phyloP scores from a whole-genome alignment of 108 stramenopile genomes.

The Ochromonas danica region DNA sequence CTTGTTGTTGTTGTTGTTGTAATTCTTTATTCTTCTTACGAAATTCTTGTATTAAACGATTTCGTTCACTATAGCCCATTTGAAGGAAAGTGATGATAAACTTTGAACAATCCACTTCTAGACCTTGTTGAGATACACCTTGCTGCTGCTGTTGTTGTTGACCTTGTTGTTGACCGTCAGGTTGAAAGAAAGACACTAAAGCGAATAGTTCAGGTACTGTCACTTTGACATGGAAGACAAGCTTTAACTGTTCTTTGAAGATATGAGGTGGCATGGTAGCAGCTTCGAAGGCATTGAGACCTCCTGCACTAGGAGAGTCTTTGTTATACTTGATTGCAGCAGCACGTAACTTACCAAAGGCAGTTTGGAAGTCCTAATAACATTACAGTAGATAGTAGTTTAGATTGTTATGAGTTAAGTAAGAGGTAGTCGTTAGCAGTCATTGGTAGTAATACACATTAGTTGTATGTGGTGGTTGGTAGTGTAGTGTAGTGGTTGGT shows the following conservation, averaged over 20 bases:
- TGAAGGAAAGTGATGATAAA: neutral
- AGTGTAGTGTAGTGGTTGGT: no score
- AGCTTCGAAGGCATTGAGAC: conserved; percentile 32
- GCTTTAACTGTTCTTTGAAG: conserved; percentile 30
- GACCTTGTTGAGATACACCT: neutral
- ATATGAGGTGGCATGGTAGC: conserved; percentile 25
- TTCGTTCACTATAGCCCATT: neutral
- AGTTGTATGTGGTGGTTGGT: no score
- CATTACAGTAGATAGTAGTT: no score
- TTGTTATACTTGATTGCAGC: conserved; percentile 19
- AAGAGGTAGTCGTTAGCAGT: no score
- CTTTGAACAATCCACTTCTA: neutral
- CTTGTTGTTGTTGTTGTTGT: neutral
- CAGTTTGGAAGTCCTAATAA: conserved; percentile 30
- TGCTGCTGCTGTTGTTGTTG: no score
- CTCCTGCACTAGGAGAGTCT: neutral
- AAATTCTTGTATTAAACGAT: neutral
- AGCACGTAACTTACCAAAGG: neutral
- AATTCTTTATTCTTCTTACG: neutral
- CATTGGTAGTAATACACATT: no score
- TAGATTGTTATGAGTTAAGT: no score
- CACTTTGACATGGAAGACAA: conserved; percentile 26
- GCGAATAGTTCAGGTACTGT: conserved; percentile 13
- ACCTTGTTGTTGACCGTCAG: neutral
- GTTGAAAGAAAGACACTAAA: neutral